Percentiles rank a stretch among this genome's conserved stretches.
phyloP scores from a whole-genome alignment of 2,329 filamentous ascomycete species.

The Geoglossum cookeanum region DNA sequence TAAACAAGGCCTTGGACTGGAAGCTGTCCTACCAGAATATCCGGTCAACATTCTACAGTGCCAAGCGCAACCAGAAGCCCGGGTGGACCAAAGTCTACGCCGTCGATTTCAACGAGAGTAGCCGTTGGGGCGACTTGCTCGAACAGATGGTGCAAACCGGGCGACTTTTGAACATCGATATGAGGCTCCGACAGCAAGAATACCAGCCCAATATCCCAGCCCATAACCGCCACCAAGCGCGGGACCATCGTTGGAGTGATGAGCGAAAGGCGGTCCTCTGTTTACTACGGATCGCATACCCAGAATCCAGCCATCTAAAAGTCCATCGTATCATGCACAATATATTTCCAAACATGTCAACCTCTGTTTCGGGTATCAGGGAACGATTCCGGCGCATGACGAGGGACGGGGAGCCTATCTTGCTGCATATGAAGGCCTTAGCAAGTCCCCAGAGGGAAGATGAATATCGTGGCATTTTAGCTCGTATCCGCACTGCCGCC shows the following conservation, averaged over 20 bases:
- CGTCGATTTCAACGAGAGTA: too few species aligned
- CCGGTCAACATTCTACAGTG: neutral
- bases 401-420: neutral
- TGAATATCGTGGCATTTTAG: too few species aligned
- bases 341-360: neutral
- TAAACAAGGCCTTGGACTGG: neutral
- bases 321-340: neutral
- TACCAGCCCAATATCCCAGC: too few species aligned
- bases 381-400: neutral
- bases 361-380: neutral
- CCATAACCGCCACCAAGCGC: too few species aligned
- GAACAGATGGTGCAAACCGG: too few species aligned
- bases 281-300: neutral
- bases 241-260: neutral
- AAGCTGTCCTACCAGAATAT: neutral
- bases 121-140: too few species aligned
- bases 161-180: too few species aligned
- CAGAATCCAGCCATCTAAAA: neutral
- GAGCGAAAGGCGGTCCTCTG: neutral
- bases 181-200: too few species aligned
- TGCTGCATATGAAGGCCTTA: neutral
- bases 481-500: too few species aligned
- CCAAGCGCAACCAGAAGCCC: too few species aligned
- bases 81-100: too few species aligned
- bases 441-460: too few species aligned